These are phyloP conservation scores for Cladosporium halotolerans DNA, from an alignment of 2,329 filamentous ascomycete genomes.

Conservation along the genomic window DNA sequence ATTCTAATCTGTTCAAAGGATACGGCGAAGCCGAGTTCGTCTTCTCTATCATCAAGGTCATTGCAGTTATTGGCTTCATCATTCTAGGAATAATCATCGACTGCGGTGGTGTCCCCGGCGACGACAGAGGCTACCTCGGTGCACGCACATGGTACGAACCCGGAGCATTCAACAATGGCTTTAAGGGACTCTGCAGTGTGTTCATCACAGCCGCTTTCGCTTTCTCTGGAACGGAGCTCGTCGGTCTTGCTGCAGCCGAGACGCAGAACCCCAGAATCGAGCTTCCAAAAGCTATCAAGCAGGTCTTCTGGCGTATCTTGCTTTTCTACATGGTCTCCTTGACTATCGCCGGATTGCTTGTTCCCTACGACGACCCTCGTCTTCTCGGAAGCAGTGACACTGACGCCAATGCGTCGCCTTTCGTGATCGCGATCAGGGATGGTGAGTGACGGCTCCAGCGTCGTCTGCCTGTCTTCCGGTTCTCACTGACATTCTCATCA, in stretches of 20 bases:
- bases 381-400: constrained; percentile 24
- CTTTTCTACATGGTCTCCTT: constrained; percentile 28
- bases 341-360: constrained; percentile 24
- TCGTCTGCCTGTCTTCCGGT: constrained; percentile 52
- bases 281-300: constrained; percentile 26
- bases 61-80: constrained; percentile 54
- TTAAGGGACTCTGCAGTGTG: constrained; percentile 58
- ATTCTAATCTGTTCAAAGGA: constrained; percentile 5
- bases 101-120: constrained; percentile 49
- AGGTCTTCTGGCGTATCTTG: constrained; percentile 28
- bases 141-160: constrained; percentile 41
- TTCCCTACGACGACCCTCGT: constrained; percentile 25
- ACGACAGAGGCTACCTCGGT: constrained; percentile 15
- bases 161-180: constrained; percentile 48
- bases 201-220: constrained; percentile 59
- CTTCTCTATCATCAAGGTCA: constrained; percentile 24
- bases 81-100: constrained; percentile 55
- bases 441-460: constrained; percentile 31
- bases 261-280: constrained; percentile 44
- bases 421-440: constrained; percentile 57
- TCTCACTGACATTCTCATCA: constrained; percentile 30
- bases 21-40: constrained; percentile 26
- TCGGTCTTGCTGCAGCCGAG: constrained; percentile 46
- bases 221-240: constrained; percentile 56
- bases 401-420: constrained; percentile 46